Conservation (phyloP, 768 basidiomycete genomes). For the Tulasnella sp. region DNA sequence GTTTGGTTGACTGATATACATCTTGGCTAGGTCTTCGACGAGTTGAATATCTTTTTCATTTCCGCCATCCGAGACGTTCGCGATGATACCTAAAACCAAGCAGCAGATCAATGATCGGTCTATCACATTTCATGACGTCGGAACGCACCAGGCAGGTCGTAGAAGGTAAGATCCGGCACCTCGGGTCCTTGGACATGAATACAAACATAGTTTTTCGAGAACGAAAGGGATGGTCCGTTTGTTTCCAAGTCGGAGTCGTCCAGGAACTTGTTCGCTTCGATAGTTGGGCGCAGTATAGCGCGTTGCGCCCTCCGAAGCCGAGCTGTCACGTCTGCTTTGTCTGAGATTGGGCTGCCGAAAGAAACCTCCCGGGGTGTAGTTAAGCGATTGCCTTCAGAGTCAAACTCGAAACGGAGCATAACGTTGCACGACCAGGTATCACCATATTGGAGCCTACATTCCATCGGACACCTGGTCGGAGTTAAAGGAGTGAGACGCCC, state of each 20-base stretch:
- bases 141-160: slow-evolving; percentile 35
- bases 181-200: slow-evolving; percentile 49
- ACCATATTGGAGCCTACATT: slow-evolving; percentile 37
- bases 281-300: slow-evolving; percentile 31
- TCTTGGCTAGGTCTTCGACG: slow-evolving; percentile 24
- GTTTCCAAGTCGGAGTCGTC: slow-evolving; percentile 17
- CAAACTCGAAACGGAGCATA: slow-evolving; percentile 38
- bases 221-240: slow-evolving; percentile 34
- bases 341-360: slow-evolving; percentile 22
- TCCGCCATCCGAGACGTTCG: slow-evolving; percentile 23
- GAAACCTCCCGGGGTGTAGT: slow-evolving; percentile 28
- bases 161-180: slow-evolving; percentile 36
- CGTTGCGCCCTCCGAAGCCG: slow-evolving; percentile 33
- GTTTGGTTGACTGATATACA: slow-evolving; percentile 10
- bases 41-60: slow-evolving; percentile 23
- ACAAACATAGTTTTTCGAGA: slow-evolving; percentile 52
- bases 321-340: slow-evolving; percentile 30
- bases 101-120: not conserved
- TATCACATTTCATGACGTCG: not conserved
- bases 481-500: not conserved
- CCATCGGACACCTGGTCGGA: slow-evolving; percentile 40
- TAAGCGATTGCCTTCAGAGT: slow-evolving; percentile 28
- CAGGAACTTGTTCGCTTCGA: slow-evolving; percentile 14
- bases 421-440: slow-evolving; percentile 39
- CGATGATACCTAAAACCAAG: slow-evolving; percentile 25